Evolutionary conservation across 495 filamentous ascomycete genomes (phyloP), one percentile per base, ranked within the genome.

Genomic region (Penicillium goetzii): DNA sequence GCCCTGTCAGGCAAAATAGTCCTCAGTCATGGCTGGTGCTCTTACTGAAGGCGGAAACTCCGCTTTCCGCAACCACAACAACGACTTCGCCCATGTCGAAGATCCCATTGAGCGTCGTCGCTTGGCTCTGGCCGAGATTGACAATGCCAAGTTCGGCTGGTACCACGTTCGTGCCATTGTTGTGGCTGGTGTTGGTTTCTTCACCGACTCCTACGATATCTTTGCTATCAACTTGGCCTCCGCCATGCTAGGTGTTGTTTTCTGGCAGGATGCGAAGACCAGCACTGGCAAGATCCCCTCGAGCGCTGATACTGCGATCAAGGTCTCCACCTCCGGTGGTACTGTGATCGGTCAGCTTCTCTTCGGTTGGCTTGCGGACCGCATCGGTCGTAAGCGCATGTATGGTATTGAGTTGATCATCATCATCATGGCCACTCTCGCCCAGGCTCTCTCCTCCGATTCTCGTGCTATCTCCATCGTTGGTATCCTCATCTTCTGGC

Each of bases 351-450:
- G 92, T 45, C 92, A 96, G 76, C 74, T 96, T 19, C 83, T 83
- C 62, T 96, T 97, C 70, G 92, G 92, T 58, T 87, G 83, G 73
- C 79, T 94, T 8, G 92, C 91, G 23, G 92, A 97, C 80, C 77
- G 87, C 26, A 84, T 92, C 59, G 90, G 91, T 57, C 87, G 91
- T 55, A 92, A 91, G 81, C 83, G 79, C 59, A 94, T 96, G 89
- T 97, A 97, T 74, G 92, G 92, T 50, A 80, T 95, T 49, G 92
- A 96, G 74, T 77, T 97, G 66, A 92, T 96, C 69, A 78, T 97
- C 64, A 95, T 96, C 76, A 96, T 96, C 73, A 84, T 91, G 64
- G 89, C 90, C 12, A 95, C 92, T 25, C 78, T 96, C 41, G 91
- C 89, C 56, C 91, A 94, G 75, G 75, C 90, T 51, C 80, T 96